Conservation (phyloP, 768 basidiomycete genomes). For the Cubamyces sp. region DNA sequence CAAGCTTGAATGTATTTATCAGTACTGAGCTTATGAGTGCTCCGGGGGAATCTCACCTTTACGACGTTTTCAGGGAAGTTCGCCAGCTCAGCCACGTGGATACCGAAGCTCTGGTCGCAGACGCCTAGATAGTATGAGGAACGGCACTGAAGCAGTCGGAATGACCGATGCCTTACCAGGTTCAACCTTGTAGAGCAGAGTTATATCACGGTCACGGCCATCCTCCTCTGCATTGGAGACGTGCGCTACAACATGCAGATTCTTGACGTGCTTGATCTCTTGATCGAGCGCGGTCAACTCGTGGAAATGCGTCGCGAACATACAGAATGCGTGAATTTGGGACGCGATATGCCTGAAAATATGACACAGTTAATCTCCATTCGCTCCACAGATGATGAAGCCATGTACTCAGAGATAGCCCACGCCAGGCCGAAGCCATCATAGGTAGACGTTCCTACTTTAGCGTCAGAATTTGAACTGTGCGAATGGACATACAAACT, state of each 20-base stretch:
- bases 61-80: slow-evolving; percentile 97
- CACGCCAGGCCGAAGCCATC: slow-evolving; percentile 98
- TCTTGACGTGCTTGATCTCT: slow-evolving; percentile 85
- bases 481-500: slow-evolving; percentile 9
- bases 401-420: slow-evolving; percentile 93
- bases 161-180: slow-evolving; percentile 60
- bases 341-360: slow-evolving; percentile 83
- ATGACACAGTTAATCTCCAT: not conserved
- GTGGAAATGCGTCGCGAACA: slow-evolving; percentile 98
- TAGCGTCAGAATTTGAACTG: not conserved
- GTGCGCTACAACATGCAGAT: slow-evolving; percentile 94
- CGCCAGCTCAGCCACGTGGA: slow-evolving; percentile 96
- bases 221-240: slow-evolving; percentile 58
- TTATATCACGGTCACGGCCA: slow-evolving; percentile 72
- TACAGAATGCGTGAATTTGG: slow-evolving; percentile 88
- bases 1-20: slow-evolving; percentile 54
- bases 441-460: slow-evolving; percentile 89
- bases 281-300: slow-evolving; percentile 93
- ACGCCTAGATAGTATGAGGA: slow-evolving; percentile 54
- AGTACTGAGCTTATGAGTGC: not conserved
- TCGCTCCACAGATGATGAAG: not conserved
- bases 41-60: slow-evolving; percentile 52
- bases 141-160: not conserved
- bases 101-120: slow-evolving; percentile 97
- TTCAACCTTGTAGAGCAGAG: slow-evolving; percentile 71